phyloP scores from a whole-genome alignment of 225 moss, liverwort and hornwort species.

The Asterella californica region DNA sequence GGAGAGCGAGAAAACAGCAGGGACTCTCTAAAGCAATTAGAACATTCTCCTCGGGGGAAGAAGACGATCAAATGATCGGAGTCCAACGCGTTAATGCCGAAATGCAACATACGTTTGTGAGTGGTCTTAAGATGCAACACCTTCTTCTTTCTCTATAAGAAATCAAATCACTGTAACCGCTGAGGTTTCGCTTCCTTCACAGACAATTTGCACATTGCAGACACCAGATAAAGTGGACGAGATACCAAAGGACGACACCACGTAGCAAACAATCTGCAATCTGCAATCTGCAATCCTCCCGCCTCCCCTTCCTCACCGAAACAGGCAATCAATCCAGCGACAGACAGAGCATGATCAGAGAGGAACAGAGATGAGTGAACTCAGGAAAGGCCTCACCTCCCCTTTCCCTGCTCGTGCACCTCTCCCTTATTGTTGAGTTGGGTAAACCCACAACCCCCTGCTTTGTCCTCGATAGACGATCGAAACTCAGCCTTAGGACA shows the following conservation, averaged over 20 bases:
- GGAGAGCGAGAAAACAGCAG: background rate
- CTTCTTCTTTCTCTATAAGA: background rate
- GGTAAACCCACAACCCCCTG: background rate
- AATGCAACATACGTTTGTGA: background rate
- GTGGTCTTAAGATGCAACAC: background rate
- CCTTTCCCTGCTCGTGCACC: background rate
- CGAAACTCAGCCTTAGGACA: background rate
- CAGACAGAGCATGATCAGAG: background rate
- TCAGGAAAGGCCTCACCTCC: background rate
- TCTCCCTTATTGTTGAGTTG: background rate
- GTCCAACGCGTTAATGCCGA: background rate
- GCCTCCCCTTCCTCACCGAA: background rate
- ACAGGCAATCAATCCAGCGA: background rate
- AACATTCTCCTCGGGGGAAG: background rate
- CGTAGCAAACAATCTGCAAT: background rate
- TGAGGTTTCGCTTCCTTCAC: background rate
- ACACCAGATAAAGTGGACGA: background rate
- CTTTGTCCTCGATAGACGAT: background rate
- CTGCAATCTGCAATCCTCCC: background rate
- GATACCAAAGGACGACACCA: background rate
- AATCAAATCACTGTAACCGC: background rate
- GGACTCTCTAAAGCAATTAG: background rate
- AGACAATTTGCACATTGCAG: background rate
- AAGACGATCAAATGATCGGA: background rate
- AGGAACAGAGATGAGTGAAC: background rate